Conservation (phyloP, 2,329 filamentous ascomycete species). For the Huntiella bhutanensis region DNA sequence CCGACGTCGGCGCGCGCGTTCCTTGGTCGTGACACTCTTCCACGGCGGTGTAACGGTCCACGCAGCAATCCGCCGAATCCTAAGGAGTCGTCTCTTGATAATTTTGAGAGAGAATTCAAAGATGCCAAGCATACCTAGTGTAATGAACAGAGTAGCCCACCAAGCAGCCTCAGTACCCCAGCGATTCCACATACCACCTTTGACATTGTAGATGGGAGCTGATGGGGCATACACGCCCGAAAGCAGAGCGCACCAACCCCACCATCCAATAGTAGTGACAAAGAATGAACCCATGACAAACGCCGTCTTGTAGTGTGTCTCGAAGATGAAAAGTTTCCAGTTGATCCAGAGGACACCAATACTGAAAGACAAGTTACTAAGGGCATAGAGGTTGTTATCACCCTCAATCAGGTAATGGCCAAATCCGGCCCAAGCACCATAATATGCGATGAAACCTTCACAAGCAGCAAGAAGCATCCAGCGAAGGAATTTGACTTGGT, state of each 20-base stretch:
- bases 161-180: slow-evolving; percentile 53
- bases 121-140: slow-evolving; percentile 38
- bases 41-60: slow-evolving; percentile 14
- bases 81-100: slow-evolving; percentile 26
- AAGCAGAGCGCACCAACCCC: slow-evolving; percentile 56
- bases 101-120: slow-evolving; percentile 45
- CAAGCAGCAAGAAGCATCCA: slow-evolving; percentile 62
- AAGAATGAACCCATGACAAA: slow-evolving; percentile 41
- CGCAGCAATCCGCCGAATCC: slow-evolving; percentile 14
- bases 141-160: slow-evolving; percentile 54
- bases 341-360: slow-evolving; percentile 55
- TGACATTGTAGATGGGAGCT: slow-evolving; percentile 45
- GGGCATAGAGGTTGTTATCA: slow-evolving; percentile 53
- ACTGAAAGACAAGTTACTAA: slow-evolving; percentile 55
- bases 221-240: slow-evolving; percentile 36
- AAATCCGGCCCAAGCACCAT: slow-evolving; percentile 36
- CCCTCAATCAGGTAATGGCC: slow-evolving; percentile 28
- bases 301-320: slow-evolving; percentile 56
- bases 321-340: slow-evolving; percentile 58
- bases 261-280: slow-evolving; percentile 47
- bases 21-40: slow-evolving; percentile 18
- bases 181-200: slow-evolving; percentile 41
- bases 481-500: slow-evolving; percentile 49
- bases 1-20: slow-evolving; percentile 6
- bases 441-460: slow-evolving; percentile 59